Conservation (phyloP, 2,329 filamentous ascomycete species). For the Sporothrix euskadiensis region DNA sequence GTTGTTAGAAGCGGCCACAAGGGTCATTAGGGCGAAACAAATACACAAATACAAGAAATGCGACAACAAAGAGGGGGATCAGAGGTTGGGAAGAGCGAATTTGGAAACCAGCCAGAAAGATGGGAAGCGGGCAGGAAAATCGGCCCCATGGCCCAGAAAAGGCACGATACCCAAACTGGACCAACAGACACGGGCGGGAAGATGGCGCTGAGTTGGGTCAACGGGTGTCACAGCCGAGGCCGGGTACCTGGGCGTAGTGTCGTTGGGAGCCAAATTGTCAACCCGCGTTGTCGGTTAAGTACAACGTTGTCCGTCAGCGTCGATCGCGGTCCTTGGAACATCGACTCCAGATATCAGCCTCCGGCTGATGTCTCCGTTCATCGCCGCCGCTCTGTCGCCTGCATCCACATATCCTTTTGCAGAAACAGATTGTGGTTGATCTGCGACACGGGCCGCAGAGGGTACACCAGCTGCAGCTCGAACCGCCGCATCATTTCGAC, state of each 20-base stretch:
- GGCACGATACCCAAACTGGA: not conserved
- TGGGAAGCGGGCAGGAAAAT: not conserved
- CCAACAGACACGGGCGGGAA: not conserved
- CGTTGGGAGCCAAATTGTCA: not conserved
- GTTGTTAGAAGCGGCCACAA: not conserved
- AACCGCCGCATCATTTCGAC: constrained; percentile 34
- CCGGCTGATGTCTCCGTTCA: no score
- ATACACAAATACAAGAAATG: not conserved
- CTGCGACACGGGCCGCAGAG: constrained; percentile 32
- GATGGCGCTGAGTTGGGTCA: not conserved
- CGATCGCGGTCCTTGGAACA: not conserved
- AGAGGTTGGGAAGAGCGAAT: not conserved
- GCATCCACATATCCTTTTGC: constrained; percentile 38
- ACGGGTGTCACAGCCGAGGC: not conserved
- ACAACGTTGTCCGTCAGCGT: not conserved
- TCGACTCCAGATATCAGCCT: not conserved
- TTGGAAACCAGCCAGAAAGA: not conserved
- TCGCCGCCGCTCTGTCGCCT: constrained; percentile 31
- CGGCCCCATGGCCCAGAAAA: not conserved
- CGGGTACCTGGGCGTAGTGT: not conserved
- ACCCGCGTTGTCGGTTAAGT: not conserved
- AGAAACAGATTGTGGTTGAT: constrained; percentile 38
- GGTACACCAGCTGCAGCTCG: constrained; percentile 38
- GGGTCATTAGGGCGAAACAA: constrained; percentile 9
- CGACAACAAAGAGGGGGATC: not conserved